Evolutionary conservation across 148 eudicot genomes (phyloP).

Genomic region (Amaranthus hypochondriacus): DNA sequence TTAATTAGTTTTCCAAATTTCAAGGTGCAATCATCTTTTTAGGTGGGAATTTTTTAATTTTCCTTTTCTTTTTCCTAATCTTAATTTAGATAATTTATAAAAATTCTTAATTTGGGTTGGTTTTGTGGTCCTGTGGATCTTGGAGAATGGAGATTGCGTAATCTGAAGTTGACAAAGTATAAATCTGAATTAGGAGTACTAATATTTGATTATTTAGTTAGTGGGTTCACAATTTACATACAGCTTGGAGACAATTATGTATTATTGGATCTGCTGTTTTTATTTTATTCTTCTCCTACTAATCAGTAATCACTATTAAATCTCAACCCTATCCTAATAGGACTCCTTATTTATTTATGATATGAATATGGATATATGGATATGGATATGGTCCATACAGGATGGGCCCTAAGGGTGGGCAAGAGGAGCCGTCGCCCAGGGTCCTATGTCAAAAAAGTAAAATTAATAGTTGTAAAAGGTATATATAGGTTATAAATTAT

Average conservation of each 20-base stretch:
- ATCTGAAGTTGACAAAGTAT: constrained; percentile 1
- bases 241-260: not conserved
- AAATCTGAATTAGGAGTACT: not conserved
- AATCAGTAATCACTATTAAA: not conserved
- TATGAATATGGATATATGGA: too few relatives aligned
- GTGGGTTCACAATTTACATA: constrained; percentile 11
- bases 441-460: too few relatives aligned
- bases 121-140: constrained; percentile 8
- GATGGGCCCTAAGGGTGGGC: too few relatives aligned
- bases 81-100: too few relatives aligned
- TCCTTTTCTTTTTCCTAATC: too few relatives aligned
- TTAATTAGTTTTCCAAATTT: not conserved
- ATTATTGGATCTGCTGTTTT: constrained; percentile 19
- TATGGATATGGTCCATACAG: too few relatives aligned
- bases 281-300: not conserved
- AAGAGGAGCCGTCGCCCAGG: too few relatives aligned
- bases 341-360: too few relatives aligned
- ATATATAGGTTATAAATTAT: too few relatives aligned
- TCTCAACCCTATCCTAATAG: constrained; percentile 16
- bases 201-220: constrained; percentile 5
- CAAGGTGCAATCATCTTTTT: constrained; percentile 9
- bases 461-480: too few relatives aligned
- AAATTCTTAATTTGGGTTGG: too few relatives aligned
- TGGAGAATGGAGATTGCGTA: constrained; percentile 7
- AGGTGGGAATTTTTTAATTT: not conserved